Evolutionary conservation across 2,329 filamentous ascomycete genomes (phyloP), one percentile per base, ranked within the genome.

Genomic region (Diplodia corticola): DNA sequence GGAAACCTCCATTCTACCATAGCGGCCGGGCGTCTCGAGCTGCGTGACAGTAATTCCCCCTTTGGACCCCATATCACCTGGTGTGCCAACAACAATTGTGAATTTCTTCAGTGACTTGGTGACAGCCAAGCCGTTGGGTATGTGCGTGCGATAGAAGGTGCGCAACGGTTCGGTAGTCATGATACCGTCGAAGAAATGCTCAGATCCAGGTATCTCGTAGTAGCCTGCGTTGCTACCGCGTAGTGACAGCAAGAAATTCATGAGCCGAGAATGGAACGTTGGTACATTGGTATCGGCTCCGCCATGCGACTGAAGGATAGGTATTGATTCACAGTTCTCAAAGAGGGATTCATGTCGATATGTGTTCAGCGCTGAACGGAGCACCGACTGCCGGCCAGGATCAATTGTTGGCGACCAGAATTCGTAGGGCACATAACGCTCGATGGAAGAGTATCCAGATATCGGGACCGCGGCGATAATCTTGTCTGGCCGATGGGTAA

Each of bases 361-460:
- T 69, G 77, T 83, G 66, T 80, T 81, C 30, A 85, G 72, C 12
- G 85, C 79, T 22, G 78, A 79, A 60, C 83, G 79, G 10, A 87
- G 68, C 2, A 85, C 73, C 2, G 80, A 79, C 10, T 74, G 79
- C 17, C 83, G 79, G 20, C 77, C 72, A n/a, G 85, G 82, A 68
- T 87, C 83, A n/a, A 80, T 77, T 2, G 57, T 61, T 57, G 82
- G 79, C 37, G 79, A 80, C 85, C 85, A 88, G 68, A 87, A 76
- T 40, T 80, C 77, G 68, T 85, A 87, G 24, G 86, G 81, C 2
- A 87, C 85, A 70, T 88, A 88, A 66, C 83, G 81, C 68, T 86
- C 83, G 64, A 87, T 87, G 1, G 83, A 86, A 1, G 82, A 78
- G 72, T 88, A 88, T 22, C 84, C 85, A 2, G 85, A 87, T 9